Evolutionary conservation across 2,329 filamentous ascomycete genomes (phyloP).

Genomic region (Sphaerostilbella broomeana): DNA sequence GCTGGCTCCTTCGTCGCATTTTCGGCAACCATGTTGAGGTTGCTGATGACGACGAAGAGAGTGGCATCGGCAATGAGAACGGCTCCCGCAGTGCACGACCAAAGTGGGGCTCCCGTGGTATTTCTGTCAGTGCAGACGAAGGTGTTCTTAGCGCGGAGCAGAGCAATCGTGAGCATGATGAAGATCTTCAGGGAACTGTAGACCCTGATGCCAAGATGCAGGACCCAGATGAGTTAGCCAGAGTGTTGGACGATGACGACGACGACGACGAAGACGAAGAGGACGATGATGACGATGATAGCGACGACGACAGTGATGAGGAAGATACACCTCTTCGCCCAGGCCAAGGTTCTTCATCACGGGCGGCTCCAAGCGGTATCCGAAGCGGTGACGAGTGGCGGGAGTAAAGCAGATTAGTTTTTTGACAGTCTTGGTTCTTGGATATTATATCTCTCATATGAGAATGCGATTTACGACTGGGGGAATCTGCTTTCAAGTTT

Average conservation of each 20-base stretch:
- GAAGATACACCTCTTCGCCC: slow-evolving; percentile 22
- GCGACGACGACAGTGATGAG: no score
- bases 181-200: slow-evolving; percentile 39
- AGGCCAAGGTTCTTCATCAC: slow-evolving; percentile 18
- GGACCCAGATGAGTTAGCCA: slow-evolving; percentile 59
- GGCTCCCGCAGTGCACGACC: slow-evolving; percentile 32
- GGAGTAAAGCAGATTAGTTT: slow-evolving; percentile 22
- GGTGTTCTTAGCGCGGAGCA: slow-evolving; percentile 46
- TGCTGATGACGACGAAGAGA: slow-evolving; percentile 59
- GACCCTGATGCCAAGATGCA: slow-evolving; percentile 61
- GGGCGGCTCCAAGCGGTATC: slow-evolving; percentile 32
- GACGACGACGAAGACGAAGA: slow-evolving; percentile 48
- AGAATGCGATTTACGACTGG: background rate
- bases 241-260: slow-evolving; percentile 52
- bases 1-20: slow-evolving; percentile 75
- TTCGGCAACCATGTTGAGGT: slow-evolving; percentile 54
- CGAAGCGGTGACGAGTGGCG: slow-evolving; percentile 43
- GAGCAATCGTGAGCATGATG: slow-evolving; percentile 39
- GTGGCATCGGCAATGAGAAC: slow-evolving; percentile 37
- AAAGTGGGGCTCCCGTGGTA: slow-evolving; percentile 59
- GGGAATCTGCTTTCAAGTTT: background rate
- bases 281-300: slow-evolving; percentile 42
- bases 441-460: slow-evolving; percentile 2
- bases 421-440: no score
- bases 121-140: slow-evolving; percentile 61